Evolutionary conservation across 202 grass and related monocot genomes (phyloP), one percentile per base, ranked within the genome.

Genomic region (Hordeum pubiflorum): DNA sequence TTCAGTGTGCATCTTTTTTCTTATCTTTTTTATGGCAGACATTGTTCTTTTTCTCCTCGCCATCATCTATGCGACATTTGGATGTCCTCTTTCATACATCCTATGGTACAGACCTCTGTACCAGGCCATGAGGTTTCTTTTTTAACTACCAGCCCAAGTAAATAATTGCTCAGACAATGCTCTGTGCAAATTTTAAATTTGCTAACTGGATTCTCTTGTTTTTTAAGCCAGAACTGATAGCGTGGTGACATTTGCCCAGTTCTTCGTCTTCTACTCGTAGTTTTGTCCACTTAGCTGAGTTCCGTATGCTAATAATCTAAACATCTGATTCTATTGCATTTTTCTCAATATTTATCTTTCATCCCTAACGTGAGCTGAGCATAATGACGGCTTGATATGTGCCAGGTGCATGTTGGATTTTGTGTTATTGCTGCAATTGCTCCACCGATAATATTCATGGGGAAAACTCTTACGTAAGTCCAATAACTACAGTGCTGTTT

Each of bases 31-130:
- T 40, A 82, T 23, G 83, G 78, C 58, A 98, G 92, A 93, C 34
- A 61, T 94, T 79, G 91, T 85, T 36, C 85, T 91, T 67, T 91
- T 98, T 77, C 86, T 98, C n/a, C 80, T 98, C 6, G 82, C 92
- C 32, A 63, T 85, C 71, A 94, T 98, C 79, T 98, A 94, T 79
- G 90, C 86, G 7, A 84, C 93, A 70, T 89, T 68, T n/a, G 95
- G 95, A 41, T 93, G 90, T 82, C 95, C 95, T 75, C 92, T 98
- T 85, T 98, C 95, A 58, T 98, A 89, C 63, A 73, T 94, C 48
- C 88, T 98, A 46, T 98, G 92, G 95, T 94, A 98, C 86, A 90
- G 86, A 61, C 92, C 90, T 80, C 79, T 97, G 59, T 98, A 98
- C 80, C 61, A 61, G 65, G 90, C 92, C 13, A 94, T 98, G 95